Conservation (phyloP, 768 basidiomycete species). For the Roridomyces roridus region DNA sequence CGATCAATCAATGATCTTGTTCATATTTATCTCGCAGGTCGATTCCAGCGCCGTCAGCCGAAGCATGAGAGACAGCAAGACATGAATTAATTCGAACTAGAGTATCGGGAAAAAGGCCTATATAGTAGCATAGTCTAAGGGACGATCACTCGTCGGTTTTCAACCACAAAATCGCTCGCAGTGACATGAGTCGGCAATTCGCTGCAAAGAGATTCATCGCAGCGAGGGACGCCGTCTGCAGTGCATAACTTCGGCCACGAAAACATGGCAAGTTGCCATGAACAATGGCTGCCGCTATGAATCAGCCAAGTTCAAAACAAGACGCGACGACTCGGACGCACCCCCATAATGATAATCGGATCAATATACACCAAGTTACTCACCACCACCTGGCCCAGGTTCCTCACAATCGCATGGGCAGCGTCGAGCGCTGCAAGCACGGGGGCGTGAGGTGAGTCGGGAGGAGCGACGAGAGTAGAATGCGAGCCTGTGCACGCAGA, state of each 20-base stretch:
- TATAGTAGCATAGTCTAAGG: too few species aligned
- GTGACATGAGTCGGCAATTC: constrained; percentile 18
- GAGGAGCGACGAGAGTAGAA: constrained; percentile 49
- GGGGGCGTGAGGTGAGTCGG: constrained; percentile 44
- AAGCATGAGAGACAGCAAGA: too few species aligned
- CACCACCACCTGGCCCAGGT: not conserved
- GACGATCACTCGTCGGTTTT: too few species aligned
- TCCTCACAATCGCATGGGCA: constrained; percentile 13
- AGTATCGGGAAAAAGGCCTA: too few species aligned
- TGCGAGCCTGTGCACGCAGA: constrained; percentile 56
- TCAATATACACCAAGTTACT: constrained; percentile 14
- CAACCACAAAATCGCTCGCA: too few species aligned
- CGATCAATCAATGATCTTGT: too few species aligned
- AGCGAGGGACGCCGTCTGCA: constrained; percentile 9
- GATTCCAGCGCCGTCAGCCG: too few species aligned
- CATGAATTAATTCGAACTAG: too few species aligned
- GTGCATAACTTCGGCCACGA: constrained; percentile 16
- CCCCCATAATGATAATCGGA: constrained; percentile 27
- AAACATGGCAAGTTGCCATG: constrained; percentile 26
- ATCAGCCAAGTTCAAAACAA: not conserved
- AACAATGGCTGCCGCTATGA: constrained; percentile 8
- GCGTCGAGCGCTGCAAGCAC: constrained; percentile 36
- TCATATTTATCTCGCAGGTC: too few species aligned
- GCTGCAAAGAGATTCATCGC: constrained; percentile 21
- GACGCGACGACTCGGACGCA: not conserved